Percentiles rank a stretch among this genome's conserved stretches.
These are phyloP conservation scores for Lodderomyces margitis DNA, from an alignment of 1,139 yeast species.

Conservation along the genomic window DNA sequence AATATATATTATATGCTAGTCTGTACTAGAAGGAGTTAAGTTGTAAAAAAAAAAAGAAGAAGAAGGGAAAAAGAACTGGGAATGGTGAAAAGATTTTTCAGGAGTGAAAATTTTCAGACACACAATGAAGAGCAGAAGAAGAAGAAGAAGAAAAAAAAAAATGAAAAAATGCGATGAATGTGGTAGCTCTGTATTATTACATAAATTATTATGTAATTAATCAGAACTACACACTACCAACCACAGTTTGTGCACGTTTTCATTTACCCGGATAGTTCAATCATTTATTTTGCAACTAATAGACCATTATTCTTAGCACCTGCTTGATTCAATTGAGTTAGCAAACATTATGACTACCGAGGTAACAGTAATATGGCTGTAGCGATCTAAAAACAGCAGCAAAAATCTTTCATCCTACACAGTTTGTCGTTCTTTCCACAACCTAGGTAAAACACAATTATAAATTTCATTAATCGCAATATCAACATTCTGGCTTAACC, in stretches of 20 bases:
- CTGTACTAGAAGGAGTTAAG: slow-evolving; percentile 14
- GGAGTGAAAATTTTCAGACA: slow-evolving; percentile 17
- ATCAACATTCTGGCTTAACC: slow-evolving; percentile 18
- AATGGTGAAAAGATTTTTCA: no score
- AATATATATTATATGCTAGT: slow-evolving; percentile 11
- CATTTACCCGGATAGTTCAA: neutral
- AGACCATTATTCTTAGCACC: no score
- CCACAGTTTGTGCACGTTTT: no score
- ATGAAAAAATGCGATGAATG: neutral
- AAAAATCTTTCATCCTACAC: no score
- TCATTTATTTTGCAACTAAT: neutral
- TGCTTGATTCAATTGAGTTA: no score
- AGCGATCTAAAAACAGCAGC: no score
- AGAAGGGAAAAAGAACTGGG: slow-evolving; percentile 15
- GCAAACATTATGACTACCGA: no score
- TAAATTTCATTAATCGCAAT: slow-evolving; percentile 19
- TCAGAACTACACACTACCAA: no score
- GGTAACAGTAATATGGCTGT: no score
- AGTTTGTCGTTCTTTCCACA: no score
- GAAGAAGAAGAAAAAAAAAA: neutral
- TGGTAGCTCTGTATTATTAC: neutral
- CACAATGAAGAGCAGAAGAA: no score
- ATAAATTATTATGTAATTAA: neutral
- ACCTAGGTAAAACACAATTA: no score
- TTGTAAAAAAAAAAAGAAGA: slow-evolving; percentile 16